phyloP scores from a whole-genome alignment of 768 basidiomycete species.

The Cytidiella melzeri region DNA sequence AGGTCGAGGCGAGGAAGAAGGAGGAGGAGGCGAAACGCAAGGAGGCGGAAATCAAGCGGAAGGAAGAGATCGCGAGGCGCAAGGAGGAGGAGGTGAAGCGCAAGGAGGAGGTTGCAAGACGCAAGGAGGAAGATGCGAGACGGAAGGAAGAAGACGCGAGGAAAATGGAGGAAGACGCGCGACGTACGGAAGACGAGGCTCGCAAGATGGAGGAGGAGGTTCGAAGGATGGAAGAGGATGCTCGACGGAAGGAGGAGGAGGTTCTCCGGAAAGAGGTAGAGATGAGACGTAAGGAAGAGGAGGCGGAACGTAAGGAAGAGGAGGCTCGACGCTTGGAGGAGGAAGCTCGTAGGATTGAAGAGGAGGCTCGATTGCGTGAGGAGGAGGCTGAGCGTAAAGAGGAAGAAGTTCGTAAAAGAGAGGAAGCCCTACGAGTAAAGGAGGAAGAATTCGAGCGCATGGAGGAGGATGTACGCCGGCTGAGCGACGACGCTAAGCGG shows the following conservation, averaged over 20 bases:
- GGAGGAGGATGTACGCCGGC: constrained; percentile 25
- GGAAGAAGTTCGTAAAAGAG: constrained; percentile 26
- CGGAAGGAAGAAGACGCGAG: constrained; percentile 16
- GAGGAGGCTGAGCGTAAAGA: constrained; percentile 18
- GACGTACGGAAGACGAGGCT: constrained; percentile 22
- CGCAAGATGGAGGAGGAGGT: constrained; percentile 8
- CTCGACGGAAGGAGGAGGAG: constrained; percentile 26
- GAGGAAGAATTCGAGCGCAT: constrained; percentile 29
- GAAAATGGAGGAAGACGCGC: constrained; percentile 17
- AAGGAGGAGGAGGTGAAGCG: constrained; percentile 15
- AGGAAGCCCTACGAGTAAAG: constrained; percentile 27
- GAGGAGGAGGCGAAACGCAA: constrained; percentile 19
- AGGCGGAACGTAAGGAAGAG: constrained; percentile 26
- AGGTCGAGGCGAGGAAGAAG: constrained; percentile 14
- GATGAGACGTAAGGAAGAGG: constrained; percentile 24
- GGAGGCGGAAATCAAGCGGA: constrained; percentile 25
- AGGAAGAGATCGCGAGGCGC: constrained; percentile 29
- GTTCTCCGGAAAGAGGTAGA: constrained; percentile 26
- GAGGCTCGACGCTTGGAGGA: constrained; percentile 27
- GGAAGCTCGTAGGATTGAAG: constrained; percentile 23
- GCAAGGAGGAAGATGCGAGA: constrained; percentile 27
- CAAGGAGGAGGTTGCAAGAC: constrained; percentile 27
- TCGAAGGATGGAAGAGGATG: constrained; percentile 26
- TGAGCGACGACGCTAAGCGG: constrained; percentile 28
- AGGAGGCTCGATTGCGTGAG: constrained; percentile 17